phyloP scores from a whole-genome alignment of 805 yeast genomes.

The Schwanniomyces polymorphus region DNA sequence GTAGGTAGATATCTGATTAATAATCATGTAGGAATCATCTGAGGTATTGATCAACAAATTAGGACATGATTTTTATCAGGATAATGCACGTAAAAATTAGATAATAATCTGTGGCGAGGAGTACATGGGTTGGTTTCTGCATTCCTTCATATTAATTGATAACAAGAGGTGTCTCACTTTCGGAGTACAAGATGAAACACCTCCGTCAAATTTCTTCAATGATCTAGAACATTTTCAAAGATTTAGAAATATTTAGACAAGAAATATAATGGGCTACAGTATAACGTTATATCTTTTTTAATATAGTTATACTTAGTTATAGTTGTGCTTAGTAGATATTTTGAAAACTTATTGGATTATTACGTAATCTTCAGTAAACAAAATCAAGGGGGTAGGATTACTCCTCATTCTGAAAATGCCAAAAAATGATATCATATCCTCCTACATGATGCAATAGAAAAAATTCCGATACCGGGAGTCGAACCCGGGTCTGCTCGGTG shows the following conservation, averaged over 20 bases:
- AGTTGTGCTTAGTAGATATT: too few relatives aligned
- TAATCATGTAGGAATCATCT: too few relatives aligned
- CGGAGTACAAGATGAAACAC: background rate
- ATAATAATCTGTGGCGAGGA: background rate
- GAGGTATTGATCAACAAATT: background rate
- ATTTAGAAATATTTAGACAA: background rate
- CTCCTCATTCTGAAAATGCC: background rate
- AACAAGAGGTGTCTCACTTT: background rate
- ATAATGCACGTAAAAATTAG: background rate
- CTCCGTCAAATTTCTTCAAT: background rate
- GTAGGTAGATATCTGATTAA: too few relatives aligned
- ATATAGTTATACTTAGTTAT: too few relatives aligned
- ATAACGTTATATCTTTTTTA: too few relatives aligned
- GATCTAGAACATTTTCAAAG: background rate
- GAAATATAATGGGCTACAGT: background rate
- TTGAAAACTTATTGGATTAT: too few relatives aligned
- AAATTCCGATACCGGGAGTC: slow-evolving; percentile 80
- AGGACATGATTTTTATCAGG: background rate
- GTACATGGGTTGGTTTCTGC: background rate
- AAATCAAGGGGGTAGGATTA: background rate
- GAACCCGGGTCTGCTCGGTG: slow-evolving; percentile 70
- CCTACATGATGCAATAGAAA: background rate
- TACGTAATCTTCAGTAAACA: too few relatives aligned
- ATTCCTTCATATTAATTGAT: background rate
- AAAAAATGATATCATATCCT: background rate